phyloP scores from a whole-genome alignment of 2,329 filamentous ascomycete species.

The Eurotiales sp. region DNA sequence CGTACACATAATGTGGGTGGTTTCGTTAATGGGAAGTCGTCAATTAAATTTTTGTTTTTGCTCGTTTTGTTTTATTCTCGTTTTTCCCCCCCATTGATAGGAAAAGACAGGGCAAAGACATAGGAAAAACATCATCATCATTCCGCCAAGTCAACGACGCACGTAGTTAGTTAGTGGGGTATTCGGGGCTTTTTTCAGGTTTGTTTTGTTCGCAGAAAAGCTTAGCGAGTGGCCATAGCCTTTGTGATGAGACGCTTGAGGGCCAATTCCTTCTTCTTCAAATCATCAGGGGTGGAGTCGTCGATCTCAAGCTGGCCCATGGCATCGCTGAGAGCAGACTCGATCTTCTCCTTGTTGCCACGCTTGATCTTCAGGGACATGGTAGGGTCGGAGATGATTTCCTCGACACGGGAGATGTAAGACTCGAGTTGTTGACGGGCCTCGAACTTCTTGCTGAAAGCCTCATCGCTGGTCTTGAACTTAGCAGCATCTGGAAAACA shows the following conservation, averaged over 20 bases:
- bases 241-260: slow-evolving; percentile 98
- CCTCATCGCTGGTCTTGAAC: slow-evolving; percentile 97
- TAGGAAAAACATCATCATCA: slow-evolving; percentile 13
- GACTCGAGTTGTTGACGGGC: slow-evolving; percentile 98
- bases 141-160: slow-evolving; percentile 5
- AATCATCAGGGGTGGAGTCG: slow-evolving; percentile 84
- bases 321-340: slow-evolving; percentile 91
- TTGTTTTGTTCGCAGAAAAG: neutral
- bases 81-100: neutral
- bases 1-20: neutral
- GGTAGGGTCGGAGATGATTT: slow-evolving; percentile 94
- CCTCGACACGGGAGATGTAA: slow-evolving; percentile 97
- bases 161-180: neutral
- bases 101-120: neutral
- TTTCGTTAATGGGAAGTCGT: neutral
- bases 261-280: slow-evolving; percentile 99
- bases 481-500: slow-evolving; percentile 74
- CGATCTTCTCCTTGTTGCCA: slow-evolving; percentile 99
- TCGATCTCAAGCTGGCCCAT: slow-evolving; percentile 97
- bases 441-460: slow-evolving; percentile 99
- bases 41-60: neutral
- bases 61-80: neutral
- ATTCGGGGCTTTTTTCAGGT: neutral
- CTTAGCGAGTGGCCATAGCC: slow-evolving; percentile 90
- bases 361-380: slow-evolving; percentile 98